Base-by-base conservation (phyloP, 1,284 basidiomycete genomes). In the Rhodotorula sp. region DNA sequence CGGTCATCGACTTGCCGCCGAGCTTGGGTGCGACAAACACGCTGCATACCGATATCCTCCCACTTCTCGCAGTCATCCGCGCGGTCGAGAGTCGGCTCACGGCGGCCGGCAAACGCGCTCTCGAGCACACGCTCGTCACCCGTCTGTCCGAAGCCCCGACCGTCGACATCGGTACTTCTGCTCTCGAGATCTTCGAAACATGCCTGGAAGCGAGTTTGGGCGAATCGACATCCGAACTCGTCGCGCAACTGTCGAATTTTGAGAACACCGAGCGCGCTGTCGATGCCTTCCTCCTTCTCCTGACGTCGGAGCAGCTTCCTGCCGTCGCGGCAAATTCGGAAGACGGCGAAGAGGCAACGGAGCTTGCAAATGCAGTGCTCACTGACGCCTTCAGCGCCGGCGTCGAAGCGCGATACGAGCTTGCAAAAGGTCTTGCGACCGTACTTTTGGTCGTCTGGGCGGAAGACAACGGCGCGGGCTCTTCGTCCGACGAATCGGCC, bases 351-450 rank as follows among this genome's bases (percentile, higher is more conserved):
- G 57, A 69, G 3, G 42, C 76, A 4, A 78, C 80, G 2, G 80
- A 80, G 6, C 71, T 80, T 12, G 78, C 80, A 18, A 77, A 79
- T 49, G 77, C 80, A 4, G 73, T 83, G 8, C 66, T 82, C 29
- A 64, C 79, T 1, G 78, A 80, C 17, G 70, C 75, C 2, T 64
- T 81, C 44, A 60, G 77, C 0, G 64, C 73, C 5, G 69, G 71
- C 37, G 72, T 82, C 49, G 69, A 74, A 8, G 74, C 77, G 12
- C 78, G 82, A 10, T 81, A 80, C 64, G 66, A 69, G 12, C 72
- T 82, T 29, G 77, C 80, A 6, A 71, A 79, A n/a, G 76, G 79
- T 22, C 62, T 81, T 29, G 75, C 82, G 6, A 73, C 82, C 1
- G 74, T 81, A 15, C 69, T 79, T 6, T 68, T 83, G 20, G 81